These are phyloP conservation scores for Coemansia sp. DNA, from an alignment of 371 early-diverging fungal species.

Conservation along the genomic window DNA sequence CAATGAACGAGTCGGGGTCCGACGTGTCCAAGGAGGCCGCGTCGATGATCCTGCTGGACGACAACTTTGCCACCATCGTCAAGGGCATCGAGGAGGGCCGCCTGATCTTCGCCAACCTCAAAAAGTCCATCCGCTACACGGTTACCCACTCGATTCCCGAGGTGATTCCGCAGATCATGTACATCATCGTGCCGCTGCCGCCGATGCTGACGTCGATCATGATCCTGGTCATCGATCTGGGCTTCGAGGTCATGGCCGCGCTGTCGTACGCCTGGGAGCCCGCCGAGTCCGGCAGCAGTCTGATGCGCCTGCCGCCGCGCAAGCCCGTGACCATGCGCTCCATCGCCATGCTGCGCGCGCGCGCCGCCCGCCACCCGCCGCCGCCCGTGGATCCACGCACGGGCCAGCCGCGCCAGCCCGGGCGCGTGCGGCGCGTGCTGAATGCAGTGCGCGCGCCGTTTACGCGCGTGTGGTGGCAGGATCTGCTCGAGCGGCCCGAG, in stretches of 20 bases:
- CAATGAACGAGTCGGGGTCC: conserved; percentile 93
- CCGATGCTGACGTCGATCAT: conserved; percentile 78
- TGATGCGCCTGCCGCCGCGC: conserved; percentile 90
- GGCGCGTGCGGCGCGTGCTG: conserved; percentile 30
- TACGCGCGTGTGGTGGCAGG: conserved; percentile 61
- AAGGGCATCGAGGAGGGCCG: conserved; percentile 92
- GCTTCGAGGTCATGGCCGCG: conserved; percentile 87
- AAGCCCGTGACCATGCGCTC: conserved; percentile 80
- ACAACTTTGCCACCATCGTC: conserved; percentile 90
- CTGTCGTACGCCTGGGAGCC: conserved; percentile 92
- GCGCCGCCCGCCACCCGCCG: conserved; percentile 53
- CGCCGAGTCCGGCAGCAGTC: conserved; percentile 71
- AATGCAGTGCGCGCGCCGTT: conserved; percentile 54
- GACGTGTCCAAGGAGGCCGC: conserved; percentile 98
- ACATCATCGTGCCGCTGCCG: conserved; percentile 86
- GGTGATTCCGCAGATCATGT: conserved; percentile 79
- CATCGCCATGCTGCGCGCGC: conserved; percentile 64
- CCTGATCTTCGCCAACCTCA: conserved; percentile 91
- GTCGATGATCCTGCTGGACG: conserved; percentile 94
- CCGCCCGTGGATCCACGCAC: conserved; percentile 55
- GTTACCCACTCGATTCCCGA: conserved; percentile 87
- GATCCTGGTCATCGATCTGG: conserved; percentile 90
- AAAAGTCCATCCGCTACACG: conserved; percentile 92
- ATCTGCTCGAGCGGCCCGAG: conserved; percentile 62
- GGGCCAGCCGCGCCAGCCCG: conserved; percentile 53